phyloP scores from a whole-genome alignment of 2,329 filamentous ascomycete genomes.

The Phyllosticta capitalensis region DNA sequence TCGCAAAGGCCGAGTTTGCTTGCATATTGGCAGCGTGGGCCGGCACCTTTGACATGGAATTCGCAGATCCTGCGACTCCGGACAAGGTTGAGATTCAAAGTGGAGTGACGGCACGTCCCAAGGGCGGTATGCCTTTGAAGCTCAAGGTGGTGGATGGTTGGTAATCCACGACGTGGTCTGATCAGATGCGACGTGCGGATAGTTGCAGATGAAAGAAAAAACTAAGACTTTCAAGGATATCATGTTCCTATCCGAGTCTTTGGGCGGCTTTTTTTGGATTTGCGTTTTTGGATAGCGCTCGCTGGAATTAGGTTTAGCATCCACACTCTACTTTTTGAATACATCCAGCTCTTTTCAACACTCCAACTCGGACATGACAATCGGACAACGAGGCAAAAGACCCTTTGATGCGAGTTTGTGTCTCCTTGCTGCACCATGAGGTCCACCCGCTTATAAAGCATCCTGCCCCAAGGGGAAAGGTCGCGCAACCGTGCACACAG shows the following conservation, averaged over 20 bases:
- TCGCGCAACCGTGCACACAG: neutral
- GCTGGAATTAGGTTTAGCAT: neutral
- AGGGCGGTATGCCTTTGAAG: conserved; percentile 60
- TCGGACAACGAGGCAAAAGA: neutral
- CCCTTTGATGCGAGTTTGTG: neutral
- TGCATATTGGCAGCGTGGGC: conserved; percentile 70
- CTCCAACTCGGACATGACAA: neutral
- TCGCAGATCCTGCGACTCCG: conserved; percentile 45
- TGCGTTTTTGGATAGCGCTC: neutral
- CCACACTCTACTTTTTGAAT: neutral
- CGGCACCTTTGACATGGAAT: conserved; percentile 61
- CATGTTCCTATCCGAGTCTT: neutral
- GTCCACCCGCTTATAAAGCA: neutral
- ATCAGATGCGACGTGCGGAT: neutral
- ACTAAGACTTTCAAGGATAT: neutral
- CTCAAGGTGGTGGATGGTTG: conserved; percentile 59
- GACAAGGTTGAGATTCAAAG: conserved; percentile 57
- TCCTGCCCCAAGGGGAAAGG: neutral
- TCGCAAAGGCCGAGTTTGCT: conserved; percentile 77
- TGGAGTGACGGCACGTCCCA: conserved; percentile 62
- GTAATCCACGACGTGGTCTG: conserved; percentile 28
- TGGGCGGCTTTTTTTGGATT: neutral
- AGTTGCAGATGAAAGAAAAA: neutral
- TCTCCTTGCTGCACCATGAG: neutral
- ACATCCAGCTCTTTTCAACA: neutral